phyloP scores from a whole-genome alignment of 345 rosid species.

The Fremontodendron californicum region DNA sequence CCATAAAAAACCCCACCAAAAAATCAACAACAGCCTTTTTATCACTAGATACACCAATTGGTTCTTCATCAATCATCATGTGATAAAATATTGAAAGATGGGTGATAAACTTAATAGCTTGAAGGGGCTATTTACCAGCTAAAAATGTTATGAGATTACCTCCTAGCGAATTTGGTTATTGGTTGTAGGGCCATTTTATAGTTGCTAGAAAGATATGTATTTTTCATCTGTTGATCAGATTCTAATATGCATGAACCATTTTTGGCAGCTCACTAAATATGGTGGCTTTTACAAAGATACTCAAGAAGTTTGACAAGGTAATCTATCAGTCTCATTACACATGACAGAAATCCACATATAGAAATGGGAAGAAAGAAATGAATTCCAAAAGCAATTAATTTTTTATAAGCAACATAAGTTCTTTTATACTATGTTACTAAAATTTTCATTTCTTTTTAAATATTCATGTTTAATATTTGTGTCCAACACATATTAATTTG shows the following conservation, averaged over 20 bases:
- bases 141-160: too few relatives aligned
- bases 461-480: too few relatives aligned
- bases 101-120: too few relatives aligned
- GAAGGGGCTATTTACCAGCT: neutral
- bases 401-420: neutral
- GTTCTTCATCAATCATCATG: neutral
- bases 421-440: too few relatives aligned
- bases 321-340: conserved; percentile 8
- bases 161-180: neutral
- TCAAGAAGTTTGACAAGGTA: conserved; percentile 98
- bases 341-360: neutral
- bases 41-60: neutral
- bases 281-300: conserved; percentile 81
- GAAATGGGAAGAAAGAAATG: neutral
- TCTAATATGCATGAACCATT: conserved; percentile 16
- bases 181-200: neutral
- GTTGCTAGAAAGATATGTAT: neutral
- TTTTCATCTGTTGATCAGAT: neutral
- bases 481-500: too few relatives aligned
- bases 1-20: neutral
- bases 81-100: neutral
- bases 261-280: conserved; percentile 75
- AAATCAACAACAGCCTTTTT: neutral
- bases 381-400: neutral
- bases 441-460: too few relatives aligned